A percentile compares a stretch with the other conserved stretches of the same genome.
Conservation (phyloP, 257 asterid genomes). For the Haberlea rhodopensis region DNA sequence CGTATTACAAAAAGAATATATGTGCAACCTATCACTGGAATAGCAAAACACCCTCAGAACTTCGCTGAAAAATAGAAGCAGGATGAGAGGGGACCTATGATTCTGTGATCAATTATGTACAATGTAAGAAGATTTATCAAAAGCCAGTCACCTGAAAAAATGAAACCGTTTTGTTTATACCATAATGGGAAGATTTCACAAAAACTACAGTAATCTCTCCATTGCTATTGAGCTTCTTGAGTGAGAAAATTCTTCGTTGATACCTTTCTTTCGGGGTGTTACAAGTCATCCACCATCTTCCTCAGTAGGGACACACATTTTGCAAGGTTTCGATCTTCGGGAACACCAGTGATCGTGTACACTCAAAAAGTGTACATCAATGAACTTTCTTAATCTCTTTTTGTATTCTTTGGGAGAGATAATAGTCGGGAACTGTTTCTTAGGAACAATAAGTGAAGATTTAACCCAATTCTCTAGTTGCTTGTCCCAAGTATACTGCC, state of each 20-base stretch:
- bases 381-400: too few relatives aligned
- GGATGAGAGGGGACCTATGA: constrained; percentile 35
- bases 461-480: too few relatives aligned
- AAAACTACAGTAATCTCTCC: constrained; percentile 22
- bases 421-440: constrained; percentile 71
- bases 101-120: constrained; percentile 31
- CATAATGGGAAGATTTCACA: constrained; percentile 25
- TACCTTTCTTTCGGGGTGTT: constrained; percentile 23
- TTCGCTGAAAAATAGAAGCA: too few relatives aligned
- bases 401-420: too few relatives aligned
- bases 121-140: constrained; percentile 21
- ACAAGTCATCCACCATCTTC: constrained; percentile 20
- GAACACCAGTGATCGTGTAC: constrained; percentile 89
- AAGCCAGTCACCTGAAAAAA: constrained; percentile 14
- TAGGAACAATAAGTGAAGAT: constrained; percentile 84
- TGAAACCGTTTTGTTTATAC: too few relatives aligned
- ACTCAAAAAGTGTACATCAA: constrained; percentile 64
- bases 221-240: constrained; percentile 20
- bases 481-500: too few relatives aligned
- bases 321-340: constrained; percentile 69
- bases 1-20: constrained; percentile 26
- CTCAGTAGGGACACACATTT: constrained; percentile 50
- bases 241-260: constrained; percentile 25
- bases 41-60: too few relatives aligned
- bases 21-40: constrained; percentile 37